Evolutionary conservation across 1,284 basidiomycete species (phyloP), one percentile per base, ranked within the genome.

Genomic region (Xerocomus amazonicus): DNA sequence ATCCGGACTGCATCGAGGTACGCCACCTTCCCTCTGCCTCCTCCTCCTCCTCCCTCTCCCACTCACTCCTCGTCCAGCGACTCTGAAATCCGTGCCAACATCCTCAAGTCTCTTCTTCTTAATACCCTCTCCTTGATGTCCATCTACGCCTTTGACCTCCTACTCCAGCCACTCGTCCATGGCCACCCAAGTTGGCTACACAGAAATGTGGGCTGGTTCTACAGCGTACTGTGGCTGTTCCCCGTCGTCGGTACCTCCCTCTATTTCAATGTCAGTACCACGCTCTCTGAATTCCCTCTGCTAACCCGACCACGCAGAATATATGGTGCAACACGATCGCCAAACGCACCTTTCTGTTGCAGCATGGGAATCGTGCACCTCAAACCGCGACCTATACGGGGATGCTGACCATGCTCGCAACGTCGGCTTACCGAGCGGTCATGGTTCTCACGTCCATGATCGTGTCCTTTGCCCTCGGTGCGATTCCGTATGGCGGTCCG

Each of bases 381-480:
- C 73, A 63, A 55, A 69, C 78, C 14, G 66, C 73, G 32, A 81
- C 83, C 0, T 90, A 90, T 62, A 79, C 75, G 7, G 85, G 85
- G 10, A 74, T 90, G 68, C 71, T 91, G 48, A 86, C 78, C 28
- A 77, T 81, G 44, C 75, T 90, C 39, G 86, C 88, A 8, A 84
- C 84, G 9, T 87, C 86, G 8, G 85, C 85, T 6, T 92, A 92
- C 59, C 79, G 89, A 14, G 76, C 76, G 2, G 80, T 91, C 53
- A 90, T 92, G 84, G 79, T 90, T 13, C 70, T 80, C 60, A 90
- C 87, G 5, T 88, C 86, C 9, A 71, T 90, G n/a, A 63, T 79
- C 9, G 72, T 90, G 26, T 84, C 85, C 1, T 81, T 87, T 53
- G 74, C 75, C 7, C 69, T 92, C 37, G 70, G 74, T 5, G 74